Evolutionary conservation across 768 basidiomycete genomes (phyloP), one percentile per base, ranked within the genome.

Genomic region (Leccinum disarticulatum): DNA sequence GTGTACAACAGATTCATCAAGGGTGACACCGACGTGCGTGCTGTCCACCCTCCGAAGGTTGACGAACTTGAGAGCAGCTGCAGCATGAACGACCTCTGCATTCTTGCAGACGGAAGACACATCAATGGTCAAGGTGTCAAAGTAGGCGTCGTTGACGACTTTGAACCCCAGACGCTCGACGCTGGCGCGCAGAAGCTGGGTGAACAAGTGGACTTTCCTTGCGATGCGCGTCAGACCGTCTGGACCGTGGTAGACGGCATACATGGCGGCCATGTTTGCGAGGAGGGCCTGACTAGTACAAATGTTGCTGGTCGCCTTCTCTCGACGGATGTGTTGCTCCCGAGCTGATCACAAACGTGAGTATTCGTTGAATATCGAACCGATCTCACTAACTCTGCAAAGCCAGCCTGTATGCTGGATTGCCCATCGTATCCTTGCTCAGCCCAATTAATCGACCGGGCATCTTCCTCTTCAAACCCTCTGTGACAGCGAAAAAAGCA

Each of bases 211-310:
- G n/a, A 98, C 91, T 76, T 91, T 93, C 70, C 83, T 79, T 19
- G 94, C 95, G 63, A 98, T 98, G 50, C 85, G 85, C 59, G 80
- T 78, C 30, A 99, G 81, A 58, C 95, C 95, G 48, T 79, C 81
- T 0, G 97, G 91, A 11, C 97, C 97, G 69, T 99, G 97, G 73
- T 97, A 98, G 22, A 98, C 86, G 6, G 95, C 95, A 70, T 94
- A 95, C 96, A 99, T 98, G 36, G 95, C 95, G 19, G 97, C 93
- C 93, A 98, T 98, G 76, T 99, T 99, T 19, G 97, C 97, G 28
- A 99, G 89, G 17, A 99, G 85, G 0, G 94, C 97, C 76, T 99
- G 95, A 65, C 91, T 93, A 6, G 97, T 99, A 72, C 97, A 99
- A 60, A 99, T 97, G 70, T 98, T 98, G 70, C 92, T 95, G 4